These are phyloP conservation scores for Buddleja alternifolia DNA, from an alignment of 257 asterid genomes.

Conservation along the genomic window DNA sequence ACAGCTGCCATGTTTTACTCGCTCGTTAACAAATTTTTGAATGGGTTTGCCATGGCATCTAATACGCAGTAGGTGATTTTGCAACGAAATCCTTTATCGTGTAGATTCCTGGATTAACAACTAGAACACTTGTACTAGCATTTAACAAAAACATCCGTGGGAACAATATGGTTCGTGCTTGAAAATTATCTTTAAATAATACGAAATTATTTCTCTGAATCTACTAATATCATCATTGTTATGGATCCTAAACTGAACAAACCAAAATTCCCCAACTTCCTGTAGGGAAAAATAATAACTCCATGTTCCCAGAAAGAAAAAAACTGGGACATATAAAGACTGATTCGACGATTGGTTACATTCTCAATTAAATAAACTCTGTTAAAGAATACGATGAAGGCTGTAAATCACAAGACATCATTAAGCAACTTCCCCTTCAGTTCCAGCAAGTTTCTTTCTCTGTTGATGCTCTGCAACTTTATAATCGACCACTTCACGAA, in stretches of 20 bases:
- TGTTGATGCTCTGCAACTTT: slow-evolving; percentile 96
- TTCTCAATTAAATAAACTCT: not conserved
- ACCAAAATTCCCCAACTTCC: slow-evolving; percentile 29
- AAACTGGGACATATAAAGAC: slow-evolving; percentile 1
- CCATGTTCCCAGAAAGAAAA: slow-evolving; percentile 23
- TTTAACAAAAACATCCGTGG: no score
- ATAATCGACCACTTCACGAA: slow-evolving; percentile 78
- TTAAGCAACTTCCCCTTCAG: slow-evolving; percentile 30
- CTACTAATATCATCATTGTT: not conserved
- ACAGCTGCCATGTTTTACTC: no score
- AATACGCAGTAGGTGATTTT: no score
- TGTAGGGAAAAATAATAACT: slow-evolving; percentile 20
- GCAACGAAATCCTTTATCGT: no score
- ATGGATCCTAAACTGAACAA: slow-evolving; percentile 5
- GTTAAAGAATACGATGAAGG: not conserved
- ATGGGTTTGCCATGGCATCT: no score
- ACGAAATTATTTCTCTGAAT: not conserved
- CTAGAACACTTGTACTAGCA: no score
- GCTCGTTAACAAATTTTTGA: no score
- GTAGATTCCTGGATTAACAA: no score
- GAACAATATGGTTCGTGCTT: not conserved
- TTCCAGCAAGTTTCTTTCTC: slow-evolving; percentile 63
- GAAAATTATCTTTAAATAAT: not conserved
- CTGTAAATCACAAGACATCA: not conserved
- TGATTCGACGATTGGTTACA: not conserved